Evolutionary conservation across 2,329 filamentous ascomycete genomes (phyloP), one percentile per base, ranked within the genome.

Genomic region (Trichoderma simmonsii): DNA sequence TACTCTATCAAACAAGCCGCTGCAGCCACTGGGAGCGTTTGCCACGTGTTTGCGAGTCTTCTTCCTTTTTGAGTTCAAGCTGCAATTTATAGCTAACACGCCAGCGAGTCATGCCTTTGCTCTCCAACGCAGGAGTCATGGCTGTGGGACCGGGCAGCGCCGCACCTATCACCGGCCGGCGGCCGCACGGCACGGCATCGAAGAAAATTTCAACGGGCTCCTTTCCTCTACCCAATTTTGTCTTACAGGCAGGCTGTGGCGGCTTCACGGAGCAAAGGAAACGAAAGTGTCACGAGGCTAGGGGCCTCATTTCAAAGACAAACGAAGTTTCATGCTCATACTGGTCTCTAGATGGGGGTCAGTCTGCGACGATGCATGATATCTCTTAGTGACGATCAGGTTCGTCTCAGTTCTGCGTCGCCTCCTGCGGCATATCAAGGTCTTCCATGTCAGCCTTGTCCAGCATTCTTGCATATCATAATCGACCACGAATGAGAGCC

Each of bases 381-480:
- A 60, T 39, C 34, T n/a, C 8, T 24, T 7, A 18, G 34, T 11
- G 34, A 24, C 62, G n/a, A 30, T 65, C 43, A 34, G 24, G 24
- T 24, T 59, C 43, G 51, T 26, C 4, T 57, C 48, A 43, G 15
- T 57, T 24, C 64, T 34, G 56, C 59, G 32, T 28, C 15, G 32
- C 28, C 15, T 59, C 54, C 11, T 59, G 32, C 26, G 24, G 65
- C 36, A 60, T 61, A 72, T 86, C 87, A 24, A 95, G 11, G 91
- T 91, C 71, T 93, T 54, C 87, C 86, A 4, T 93, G 28, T 39
- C 57, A 62, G 67, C 67, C 91, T 0, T 92, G 91, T 79, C 93
- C n/a, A 88, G 86, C 43, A 95, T 83, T 7, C 97, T 88, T 72
- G 86, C 87, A 83, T 96, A 97, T 81, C 95, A 91, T 91, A 97